Conservation (phyloP, 257 asterid species). For the Plantago ovata region DNA sequence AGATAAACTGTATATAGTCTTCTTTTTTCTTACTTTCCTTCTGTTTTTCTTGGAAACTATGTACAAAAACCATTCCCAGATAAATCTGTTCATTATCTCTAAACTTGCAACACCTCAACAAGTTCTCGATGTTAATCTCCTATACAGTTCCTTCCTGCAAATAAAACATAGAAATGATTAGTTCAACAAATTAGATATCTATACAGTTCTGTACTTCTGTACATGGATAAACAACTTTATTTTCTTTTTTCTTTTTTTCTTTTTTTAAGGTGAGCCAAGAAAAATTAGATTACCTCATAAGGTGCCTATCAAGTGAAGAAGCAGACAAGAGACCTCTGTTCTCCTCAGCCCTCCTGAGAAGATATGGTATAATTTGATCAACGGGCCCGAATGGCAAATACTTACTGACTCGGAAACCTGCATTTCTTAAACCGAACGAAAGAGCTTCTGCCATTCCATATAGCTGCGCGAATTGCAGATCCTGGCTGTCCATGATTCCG, state of each 20-base stretch:
- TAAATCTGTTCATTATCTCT: too few relatives aligned
- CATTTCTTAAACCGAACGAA: constrained; percentile 63
- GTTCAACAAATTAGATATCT: neutral
- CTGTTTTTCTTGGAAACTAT: too few relatives aligned
- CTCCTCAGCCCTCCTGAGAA: constrained; percentile 88
- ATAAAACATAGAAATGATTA: neutral
- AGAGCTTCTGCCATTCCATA: constrained; percentile 88
- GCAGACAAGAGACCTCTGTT: constrained; percentile 75
- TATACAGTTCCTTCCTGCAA: constrained; percentile 53
- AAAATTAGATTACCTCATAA: constrained; percentile 46
- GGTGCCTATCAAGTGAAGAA: constrained; percentile 49
- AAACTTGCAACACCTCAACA: neutral
- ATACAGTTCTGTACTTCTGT: too few relatives aligned
- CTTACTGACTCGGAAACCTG: constrained; percentile 72
- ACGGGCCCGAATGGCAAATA: constrained; percentile 91
- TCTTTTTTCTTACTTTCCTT: too few relatives aligned
- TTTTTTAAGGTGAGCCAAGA: too few relatives aligned
- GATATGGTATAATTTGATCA: constrained; percentile 82
- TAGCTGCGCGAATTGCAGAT: constrained; percentile 78
- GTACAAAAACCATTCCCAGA: too few relatives aligned
- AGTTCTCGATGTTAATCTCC: constrained; percentile 34
- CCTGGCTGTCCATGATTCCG: constrained; percentile 44
- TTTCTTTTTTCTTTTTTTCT: too few relatives aligned
- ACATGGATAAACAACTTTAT: too few relatives aligned
- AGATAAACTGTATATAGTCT: too few relatives aligned